Conservation (phyloP, 1,284 basidiomycete species). For the Austroboletus novae-zelandiae region DNA sequence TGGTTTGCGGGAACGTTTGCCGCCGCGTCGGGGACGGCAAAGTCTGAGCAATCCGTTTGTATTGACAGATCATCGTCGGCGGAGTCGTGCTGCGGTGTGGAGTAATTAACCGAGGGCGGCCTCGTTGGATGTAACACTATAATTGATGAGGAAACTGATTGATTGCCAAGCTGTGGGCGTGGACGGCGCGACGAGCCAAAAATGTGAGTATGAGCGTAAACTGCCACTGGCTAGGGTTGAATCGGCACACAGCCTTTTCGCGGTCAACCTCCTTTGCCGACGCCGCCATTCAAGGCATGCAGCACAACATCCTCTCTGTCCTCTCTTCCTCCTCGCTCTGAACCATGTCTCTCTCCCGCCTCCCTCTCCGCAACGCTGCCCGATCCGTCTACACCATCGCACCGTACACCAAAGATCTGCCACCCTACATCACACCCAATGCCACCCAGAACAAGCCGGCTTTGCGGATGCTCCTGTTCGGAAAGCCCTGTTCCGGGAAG, state of each 20-base stretch:
- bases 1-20: conserved; percentile 49
- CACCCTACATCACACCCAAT: conserved; percentile 15
- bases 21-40: conserved; percentile 39
- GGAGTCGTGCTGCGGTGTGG: conserved; percentile 13
- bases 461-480: conserved; percentile 77
- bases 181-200: neutral
- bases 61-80: conserved; percentile 13
- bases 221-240: neutral
- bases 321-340: neutral
- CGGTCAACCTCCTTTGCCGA: neutral
- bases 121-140: conserved; percentile 42
- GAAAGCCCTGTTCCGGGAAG: conserved; percentile 78
- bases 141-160: neutral
- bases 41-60: conserved; percentile 47
- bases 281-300: conserved; percentile 21
- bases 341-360: conserved; percentile 10
- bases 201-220: neutral
- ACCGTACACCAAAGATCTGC: conserved; percentile 16
- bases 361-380: neutral
- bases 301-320: conserved; percentile 5
- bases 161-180: neutral
- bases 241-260: conserved; percentile 8
- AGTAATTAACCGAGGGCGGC: conserved; percentile 30
- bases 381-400: conserved; percentile 22
- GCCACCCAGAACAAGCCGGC: conserved; percentile 11